Evolutionary conservation across 164 flowering plant genomes (phyloP).

Genomic region (Annona cherimola): DNA sequence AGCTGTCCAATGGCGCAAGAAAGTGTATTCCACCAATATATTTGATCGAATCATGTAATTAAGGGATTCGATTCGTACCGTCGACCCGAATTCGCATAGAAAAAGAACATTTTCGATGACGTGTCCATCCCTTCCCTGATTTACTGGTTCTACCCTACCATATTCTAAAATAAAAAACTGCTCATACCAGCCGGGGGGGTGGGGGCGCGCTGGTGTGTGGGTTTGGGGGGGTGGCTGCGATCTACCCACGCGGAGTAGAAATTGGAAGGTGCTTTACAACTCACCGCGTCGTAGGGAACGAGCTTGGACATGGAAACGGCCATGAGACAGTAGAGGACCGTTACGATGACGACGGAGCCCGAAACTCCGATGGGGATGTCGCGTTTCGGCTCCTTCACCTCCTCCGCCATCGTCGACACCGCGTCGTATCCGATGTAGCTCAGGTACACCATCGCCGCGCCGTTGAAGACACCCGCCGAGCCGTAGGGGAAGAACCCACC

Average conservation of each 20-base stretch:
- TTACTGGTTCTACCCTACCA: no score
- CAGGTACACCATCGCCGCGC: constrained; percentile 80
- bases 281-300: constrained; percentile 83
- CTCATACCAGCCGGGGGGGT: no score
- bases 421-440: constrained; percentile 97
- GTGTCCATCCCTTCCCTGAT: no score
- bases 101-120: background rate
- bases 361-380: constrained; percentile 83
- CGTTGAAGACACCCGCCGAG: constrained; percentile 61
- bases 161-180: background rate
- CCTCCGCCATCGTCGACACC: constrained; percentile 97
- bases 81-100: background rate
- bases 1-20: no score
- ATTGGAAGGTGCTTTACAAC: no score
- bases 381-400: constrained; percentile 57
- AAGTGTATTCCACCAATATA: no score
- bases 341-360: constrained; percentile 78
- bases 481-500: constrained; percentile 75
- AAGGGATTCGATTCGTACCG: constrained; percentile 12
- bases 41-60: background rate
- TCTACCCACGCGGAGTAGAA: no score
- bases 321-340: constrained; percentile 85
- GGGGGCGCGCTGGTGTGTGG: no score
- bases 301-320: constrained; percentile 77
- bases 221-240: no score